Evolutionary conservation across 805 yeast species (phyloP), one percentile per base, ranked within the genome.

Genomic region (Candida hungchunana): DNA sequence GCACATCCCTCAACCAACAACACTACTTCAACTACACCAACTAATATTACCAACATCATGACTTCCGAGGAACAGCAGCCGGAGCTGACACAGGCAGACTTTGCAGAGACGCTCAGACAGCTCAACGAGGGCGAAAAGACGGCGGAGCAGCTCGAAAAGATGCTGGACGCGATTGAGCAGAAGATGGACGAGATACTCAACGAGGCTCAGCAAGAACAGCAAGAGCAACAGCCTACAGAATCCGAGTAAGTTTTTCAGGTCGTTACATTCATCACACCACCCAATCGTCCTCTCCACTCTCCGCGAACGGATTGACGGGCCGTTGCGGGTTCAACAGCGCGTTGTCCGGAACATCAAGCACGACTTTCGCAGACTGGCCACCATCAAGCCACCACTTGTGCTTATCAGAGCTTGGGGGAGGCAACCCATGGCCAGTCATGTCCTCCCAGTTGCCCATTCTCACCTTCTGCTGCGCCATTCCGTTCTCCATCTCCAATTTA

Each of bases 371-470:
- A 2, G 44, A 41, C 40, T 71, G 69, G 0, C 93, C 90, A 9
- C 79, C 80, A 11, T 82, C 80, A 13, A 86, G 67, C 98, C 98
- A 93, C 98, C 98, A 93, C 58, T 86, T 85, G 16, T 71, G 64
- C 11, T 67, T 60, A 37, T 85, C 95, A 0, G 93, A 75, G 39
- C 95, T 82, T 12, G 98, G 98, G 1, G 96, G 85, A 5, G 97
- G 96, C 35, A 89, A 66, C 7, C 71, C 73, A 37, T 51, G 60
- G 50, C 40, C 57, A 50, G 57, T 50, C 50, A 52, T 27, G 48
- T 57, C 37, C 13, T 50, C 15, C 40, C 49, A 33, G 50, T 55
- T 40, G 14, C 14, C 18, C 8, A 29, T 5, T 18, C 17, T 33
- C 13, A 19, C 12, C 8, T n/a, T 13, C 17, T 18, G 27, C 12